These are phyloP conservation scores for Cadophora luteo-olivacea DNA, from an alignment of 2,329 filamentous ascomycete species.

Conservation along the genomic window DNA sequence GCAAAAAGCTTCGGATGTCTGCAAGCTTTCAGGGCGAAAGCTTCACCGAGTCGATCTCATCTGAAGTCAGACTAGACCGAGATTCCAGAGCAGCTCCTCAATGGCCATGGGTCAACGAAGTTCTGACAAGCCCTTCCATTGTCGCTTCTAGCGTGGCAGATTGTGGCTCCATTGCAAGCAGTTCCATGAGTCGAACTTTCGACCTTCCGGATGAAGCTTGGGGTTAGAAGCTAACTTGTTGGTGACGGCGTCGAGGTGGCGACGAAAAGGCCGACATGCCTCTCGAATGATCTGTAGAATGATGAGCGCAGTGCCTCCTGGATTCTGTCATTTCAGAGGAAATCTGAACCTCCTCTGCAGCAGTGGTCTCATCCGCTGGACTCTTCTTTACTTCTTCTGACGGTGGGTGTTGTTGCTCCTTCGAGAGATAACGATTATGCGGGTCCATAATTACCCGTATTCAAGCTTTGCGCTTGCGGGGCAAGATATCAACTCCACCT, in stretches of 20 bases:
- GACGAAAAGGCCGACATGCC: neutral
- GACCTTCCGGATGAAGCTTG: slow-evolving; percentile 12
- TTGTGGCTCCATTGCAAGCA: neutral
- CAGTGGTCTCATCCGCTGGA: neutral
- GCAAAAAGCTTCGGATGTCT: neutral
- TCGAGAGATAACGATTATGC: neutral
- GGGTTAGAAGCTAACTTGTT: neutral
- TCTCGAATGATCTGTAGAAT: neutral
- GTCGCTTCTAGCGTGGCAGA: neutral
- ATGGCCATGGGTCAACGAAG: slow-evolving; percentile 4
- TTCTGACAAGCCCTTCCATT: neutral
- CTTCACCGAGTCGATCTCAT: neutral
- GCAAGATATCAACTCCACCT: neutral
- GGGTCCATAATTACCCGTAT: neutral
- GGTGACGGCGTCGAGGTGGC: neutral
- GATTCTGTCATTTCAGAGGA: neutral
- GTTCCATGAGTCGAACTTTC: neutral
- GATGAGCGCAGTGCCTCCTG: neutral
- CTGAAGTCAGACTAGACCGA: neutral
- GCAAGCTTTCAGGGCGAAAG: neutral
- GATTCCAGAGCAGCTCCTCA: neutral
- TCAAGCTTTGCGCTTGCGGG: slow-evolving; percentile 5
- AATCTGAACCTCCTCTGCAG: neutral
- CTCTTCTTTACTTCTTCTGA: neutral
- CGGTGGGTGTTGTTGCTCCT: neutral